Percentiles rank a stretch among this genome's conserved stretches.
Conservation (phyloP, 371 early-diverging fungal species). For the Conidiobolus incongruus region DNA sequence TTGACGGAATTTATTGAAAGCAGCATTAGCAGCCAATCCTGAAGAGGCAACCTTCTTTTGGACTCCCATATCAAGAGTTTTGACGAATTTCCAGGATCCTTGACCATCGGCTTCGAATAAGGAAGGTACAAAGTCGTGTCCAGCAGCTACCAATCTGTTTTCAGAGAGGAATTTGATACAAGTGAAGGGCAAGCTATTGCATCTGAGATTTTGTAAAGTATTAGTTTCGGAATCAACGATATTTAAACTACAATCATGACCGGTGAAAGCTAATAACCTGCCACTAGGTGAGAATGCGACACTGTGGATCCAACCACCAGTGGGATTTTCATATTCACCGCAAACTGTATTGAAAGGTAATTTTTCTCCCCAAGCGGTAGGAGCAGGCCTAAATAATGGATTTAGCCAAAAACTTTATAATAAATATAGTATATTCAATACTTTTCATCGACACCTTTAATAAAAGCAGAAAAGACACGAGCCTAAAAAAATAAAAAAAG, state of each 20-base stretch:
- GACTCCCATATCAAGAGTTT: constrained; percentile 48
- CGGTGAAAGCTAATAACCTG: constrained; percentile 65
- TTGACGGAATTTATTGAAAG: constrained; percentile 70
- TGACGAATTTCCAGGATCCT: constrained; percentile 36
- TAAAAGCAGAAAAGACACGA: constrained; percentile 84
- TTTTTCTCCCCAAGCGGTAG: constrained; percentile 81
- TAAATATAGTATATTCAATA: too few species aligned
- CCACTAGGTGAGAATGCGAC: constrained; percentile 87
- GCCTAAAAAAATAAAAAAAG: constrained; percentile 17
- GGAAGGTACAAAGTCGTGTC: constrained; percentile 83
- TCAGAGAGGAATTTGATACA: constrained; percentile 59
- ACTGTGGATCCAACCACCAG: constrained; percentile 83
- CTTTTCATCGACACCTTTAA: constrained; percentile 87
- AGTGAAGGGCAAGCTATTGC: constrained; percentile 49
- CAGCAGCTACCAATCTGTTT: constrained; percentile 58
- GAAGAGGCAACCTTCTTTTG: too few species aligned
- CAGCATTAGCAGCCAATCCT: constrained; percentile 24
- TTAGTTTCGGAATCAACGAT: constrained; percentile 46
- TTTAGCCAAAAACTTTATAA: too few species aligned
- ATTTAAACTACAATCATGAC: constrained; percentile 68
- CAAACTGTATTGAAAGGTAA: constrained; percentile 83
- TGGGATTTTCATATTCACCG: constrained; percentile 58
- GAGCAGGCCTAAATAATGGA: constrained; percentile 41
- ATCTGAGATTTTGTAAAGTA: constrained; percentile 28
- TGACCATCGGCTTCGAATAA: constrained; percentile 36